Percentiles rank a stretch among this genome's conserved stretches.
These are phyloP conservation scores for Fragaria vesca DNA, from an alignment of 306 rosid genomes.

Conservation along the genomic window DNA sequence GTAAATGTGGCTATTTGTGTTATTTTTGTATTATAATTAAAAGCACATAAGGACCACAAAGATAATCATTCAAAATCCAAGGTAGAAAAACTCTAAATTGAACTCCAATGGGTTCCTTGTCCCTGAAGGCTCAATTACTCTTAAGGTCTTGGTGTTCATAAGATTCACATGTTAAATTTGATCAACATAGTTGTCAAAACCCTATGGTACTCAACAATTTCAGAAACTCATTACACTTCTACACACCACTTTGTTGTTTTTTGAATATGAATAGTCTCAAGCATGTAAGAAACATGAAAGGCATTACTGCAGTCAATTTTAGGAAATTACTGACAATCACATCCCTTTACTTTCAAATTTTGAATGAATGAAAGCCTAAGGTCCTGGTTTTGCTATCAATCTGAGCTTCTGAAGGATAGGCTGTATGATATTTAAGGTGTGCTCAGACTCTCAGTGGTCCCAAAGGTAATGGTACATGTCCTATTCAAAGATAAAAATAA, in stretches of 20 bases:
- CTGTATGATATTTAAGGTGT: conserved; percentile 7
- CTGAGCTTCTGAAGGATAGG: not conserved
- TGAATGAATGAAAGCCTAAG: conserved; percentile 7
- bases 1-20: not conserved
- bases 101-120: not conserved
- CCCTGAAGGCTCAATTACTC: not conserved
- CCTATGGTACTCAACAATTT: not conserved
- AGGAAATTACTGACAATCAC: not conserved
- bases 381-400: not conserved
- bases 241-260: not conserved
- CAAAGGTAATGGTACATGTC: not conserved
- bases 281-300: not conserved
- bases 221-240: not conserved
- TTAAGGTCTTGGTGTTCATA: not conserved
- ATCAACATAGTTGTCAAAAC: conserved; percentile 6
- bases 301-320: not conserved
- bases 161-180: not conserved
- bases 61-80: not conserved
- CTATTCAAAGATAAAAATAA: not conserved
- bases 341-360: not conserved
- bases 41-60: not conserved
- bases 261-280: not conserved
- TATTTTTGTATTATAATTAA: not conserved
- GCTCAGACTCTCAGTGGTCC: conserved; percentile 5
- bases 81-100: not conserved